Evolutionary conservation across 2,329 filamentous ascomycete genomes (phyloP), one percentile per base, ranked within the genome.

Genomic region (Colletotrichum sublineola): DNA sequence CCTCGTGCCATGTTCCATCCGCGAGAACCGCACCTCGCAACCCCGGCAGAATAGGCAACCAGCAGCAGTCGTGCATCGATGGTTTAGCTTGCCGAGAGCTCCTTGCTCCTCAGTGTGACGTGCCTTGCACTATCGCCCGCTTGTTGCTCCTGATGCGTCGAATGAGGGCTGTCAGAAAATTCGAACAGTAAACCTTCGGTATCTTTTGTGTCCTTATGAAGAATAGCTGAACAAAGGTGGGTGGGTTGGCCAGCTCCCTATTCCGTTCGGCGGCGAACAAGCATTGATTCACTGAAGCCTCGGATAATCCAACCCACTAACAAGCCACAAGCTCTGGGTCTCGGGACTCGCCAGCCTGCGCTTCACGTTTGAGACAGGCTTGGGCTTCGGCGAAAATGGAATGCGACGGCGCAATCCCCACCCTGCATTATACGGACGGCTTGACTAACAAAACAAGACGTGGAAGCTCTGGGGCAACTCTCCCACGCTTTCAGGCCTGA

Each of bases 11-110:
- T 55, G 38, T 52, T n/a, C 56, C 56, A 62, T 24, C 52, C 68
- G 58, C 58, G 68, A 53, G 50, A 58, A 63, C 68, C 68, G 64
- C 68, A 46, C 44, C 29, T 36, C 20, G 36, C 29, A 66, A 38
- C 24, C 31, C 7, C 4, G 12, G 33, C n/a, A 53, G 24, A 42
- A 48, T 31, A 50, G 61, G 61, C 46, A 53, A 12, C 12, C 5
- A 53, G 33, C 46, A 42, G 11, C 14, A 14, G 36, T 50, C 38
- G 29, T 29, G 40, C 40, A n/a, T 50, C 44, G 7, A 38, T 56
- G 33, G 53, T 20, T n/a, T 29, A 48, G 31, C 44, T 38, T 63
- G n/a, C 31, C 33, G 60, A 63, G n/a, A 38, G 31, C 33, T 36
- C 33, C n/a, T 3, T 52, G 20, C 8, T 63, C 60, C 50, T 52